Evolutionary conservation across 345 rosid species (phyloP).

Genomic region (Cardamine occulta): DNA sequence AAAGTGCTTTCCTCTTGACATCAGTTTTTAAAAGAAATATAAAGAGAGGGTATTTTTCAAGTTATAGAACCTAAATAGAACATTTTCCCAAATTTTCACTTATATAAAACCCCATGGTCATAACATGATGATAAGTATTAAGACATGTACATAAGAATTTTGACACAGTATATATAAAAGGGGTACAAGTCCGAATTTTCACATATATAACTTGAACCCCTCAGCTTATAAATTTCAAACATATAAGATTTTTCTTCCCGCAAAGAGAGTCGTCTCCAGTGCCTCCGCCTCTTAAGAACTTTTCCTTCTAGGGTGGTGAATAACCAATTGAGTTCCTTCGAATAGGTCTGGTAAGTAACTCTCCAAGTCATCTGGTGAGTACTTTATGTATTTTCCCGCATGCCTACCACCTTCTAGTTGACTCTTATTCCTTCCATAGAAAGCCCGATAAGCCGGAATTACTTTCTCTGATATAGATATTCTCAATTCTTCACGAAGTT

Average conservation of each 20-base stretch:
- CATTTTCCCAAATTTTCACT: no score
- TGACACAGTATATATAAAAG: constrained; percentile 49
- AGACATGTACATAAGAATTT: constrained; percentile 61
- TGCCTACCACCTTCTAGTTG: constrained; percentile 86
- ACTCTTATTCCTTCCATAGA: constrained; percentile 78
- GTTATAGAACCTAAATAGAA: no score
- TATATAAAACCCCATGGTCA: neutral
- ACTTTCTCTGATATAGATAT: constrained; percentile 91
- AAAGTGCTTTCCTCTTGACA: no score
- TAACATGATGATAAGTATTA: constrained; percentile 37
- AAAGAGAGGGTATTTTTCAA: no score
- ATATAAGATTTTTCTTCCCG: constrained; percentile 22
- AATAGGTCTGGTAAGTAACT: constrained; percentile 73
- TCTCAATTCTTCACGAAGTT: constrained; percentile 92
- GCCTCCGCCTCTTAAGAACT: constrained; percentile 44
- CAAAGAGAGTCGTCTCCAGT: neutral
- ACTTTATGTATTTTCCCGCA: constrained; percentile 92
- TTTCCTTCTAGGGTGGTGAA: constrained; percentile 84
- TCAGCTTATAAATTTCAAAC: constrained; percentile 27
- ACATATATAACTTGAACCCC: constrained; percentile 43
- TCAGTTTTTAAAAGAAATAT: no score
- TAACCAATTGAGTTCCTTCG: constrained; percentile 81
- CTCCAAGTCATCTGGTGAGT: constrained; percentile 91
- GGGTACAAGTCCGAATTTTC: constrained; percentile 32
- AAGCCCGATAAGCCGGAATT: constrained; percentile 88